Percentiles rank a stretch among this genome's conserved stretches.
Conservation (phyloP, 2,329 filamentous ascomycete genomes). For the Sarocladium oryzae region DNA sequence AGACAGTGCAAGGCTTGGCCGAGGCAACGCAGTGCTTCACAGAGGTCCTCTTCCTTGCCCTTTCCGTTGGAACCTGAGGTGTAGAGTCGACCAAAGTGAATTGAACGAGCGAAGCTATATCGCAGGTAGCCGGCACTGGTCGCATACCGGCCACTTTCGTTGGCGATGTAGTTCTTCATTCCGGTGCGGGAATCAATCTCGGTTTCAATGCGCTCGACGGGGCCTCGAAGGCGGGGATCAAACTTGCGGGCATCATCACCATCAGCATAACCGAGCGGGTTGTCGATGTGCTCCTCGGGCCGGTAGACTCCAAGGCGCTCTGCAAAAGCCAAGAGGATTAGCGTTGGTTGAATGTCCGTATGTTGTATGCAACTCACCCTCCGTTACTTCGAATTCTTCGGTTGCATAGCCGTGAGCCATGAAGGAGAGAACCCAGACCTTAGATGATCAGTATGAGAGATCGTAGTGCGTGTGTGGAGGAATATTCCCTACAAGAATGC, state of each 20-base stretch:
- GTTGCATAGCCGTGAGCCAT: constrained; percentile 81
- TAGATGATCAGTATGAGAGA: background rate
- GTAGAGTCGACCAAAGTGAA: constrained; percentile 73
- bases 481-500: constrained; percentile 52
- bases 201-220: constrained; percentile 64
- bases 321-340: constrained; percentile 26
- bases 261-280: constrained; percentile 81
- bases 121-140: constrained; percentile 83
- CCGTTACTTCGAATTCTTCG: constrained; percentile 74
- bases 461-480: background rate
- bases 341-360: background rate
- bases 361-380: background rate
- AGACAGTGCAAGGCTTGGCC: constrained; percentile 72
- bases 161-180: constrained; percentile 99
- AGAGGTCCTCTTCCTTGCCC: constrained; percentile 71
- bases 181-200: constrained; percentile 70
- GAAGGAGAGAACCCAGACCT: constrained; percentile 76
- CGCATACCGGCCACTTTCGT: constrained; percentile 79
- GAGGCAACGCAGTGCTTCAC: constrained; percentile 69
- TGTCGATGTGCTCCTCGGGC: constrained; percentile 69
- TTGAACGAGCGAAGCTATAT: constrained; percentile 65
- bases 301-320: constrained; percentile 76
- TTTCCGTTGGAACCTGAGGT: constrained; percentile 53
- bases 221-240: constrained; percentile 74
- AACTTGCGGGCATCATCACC: constrained; percentile 76